Conservation (phyloP, 2,329 filamentous ascomycete genomes). For the Trichoderma guizhouense region DNA sequence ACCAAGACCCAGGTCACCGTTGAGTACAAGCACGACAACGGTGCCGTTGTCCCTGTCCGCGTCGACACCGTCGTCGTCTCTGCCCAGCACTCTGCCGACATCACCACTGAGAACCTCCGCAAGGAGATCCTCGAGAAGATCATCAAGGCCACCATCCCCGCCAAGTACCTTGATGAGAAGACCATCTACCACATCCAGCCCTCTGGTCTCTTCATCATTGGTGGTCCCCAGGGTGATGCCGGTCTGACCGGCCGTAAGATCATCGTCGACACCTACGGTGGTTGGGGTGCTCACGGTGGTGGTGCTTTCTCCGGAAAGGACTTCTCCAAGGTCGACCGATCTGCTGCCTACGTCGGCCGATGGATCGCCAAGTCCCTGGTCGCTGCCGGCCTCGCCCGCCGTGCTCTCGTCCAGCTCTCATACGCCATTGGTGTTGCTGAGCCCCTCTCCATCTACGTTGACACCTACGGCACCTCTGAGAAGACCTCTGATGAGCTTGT, state of each 20-base stretch:
- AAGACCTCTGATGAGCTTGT: constrained; percentile 92
- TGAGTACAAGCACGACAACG: constrained; percentile 95
- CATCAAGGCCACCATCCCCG: constrained; percentile 90
- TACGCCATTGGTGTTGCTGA: constrained; percentile 99
- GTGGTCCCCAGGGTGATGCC: constrained; percentile 97
- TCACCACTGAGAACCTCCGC: constrained; percentile 87
- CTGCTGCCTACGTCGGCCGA: constrained; percentile 92
- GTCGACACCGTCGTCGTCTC: constrained; percentile 97
- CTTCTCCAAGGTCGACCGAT: constrained; percentile 99
- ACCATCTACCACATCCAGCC: constrained; percentile 99
- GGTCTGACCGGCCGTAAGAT: constrained; percentile 99
- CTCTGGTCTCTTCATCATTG: constrained; percentile 97
- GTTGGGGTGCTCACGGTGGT: constrained; percentile 99
- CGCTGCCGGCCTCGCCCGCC: constrained; percentile 80
- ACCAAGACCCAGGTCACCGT: constrained; percentile 99
- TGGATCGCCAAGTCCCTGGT: constrained; percentile 99
- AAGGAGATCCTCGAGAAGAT: constrained; percentile 97
- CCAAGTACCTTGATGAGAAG: constrained; percentile 84
- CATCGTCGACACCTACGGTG: constrained; percentile 99
- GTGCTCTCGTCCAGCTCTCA: constrained; percentile 93
- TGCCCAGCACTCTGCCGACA: constrained; percentile 86
- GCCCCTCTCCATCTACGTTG: constrained; percentile 96
- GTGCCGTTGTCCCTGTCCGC: constrained; percentile 85
- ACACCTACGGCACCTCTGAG: constrained; percentile 91
- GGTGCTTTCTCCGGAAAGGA: constrained; percentile 99